phyloP scores from a whole-genome alignment of 202 grass and related monocot species.

The Hordeum pubiflorum region DNA sequence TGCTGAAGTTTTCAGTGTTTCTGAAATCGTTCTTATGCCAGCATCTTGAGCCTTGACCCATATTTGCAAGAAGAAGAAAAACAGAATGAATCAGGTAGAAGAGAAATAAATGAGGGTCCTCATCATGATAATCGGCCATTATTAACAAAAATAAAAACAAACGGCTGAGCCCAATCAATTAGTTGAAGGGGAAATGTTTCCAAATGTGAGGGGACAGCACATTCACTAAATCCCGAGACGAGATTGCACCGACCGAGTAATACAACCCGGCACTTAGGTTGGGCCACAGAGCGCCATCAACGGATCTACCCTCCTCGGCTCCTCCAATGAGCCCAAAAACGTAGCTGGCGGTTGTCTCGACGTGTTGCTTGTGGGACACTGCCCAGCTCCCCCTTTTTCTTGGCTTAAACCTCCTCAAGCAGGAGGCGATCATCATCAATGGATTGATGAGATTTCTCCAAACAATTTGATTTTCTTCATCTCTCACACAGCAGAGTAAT shows the following conservation, averaged over 20 bases:
- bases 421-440: background rate
- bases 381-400: constrained; percentile 22
- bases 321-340: constrained; percentile 17
- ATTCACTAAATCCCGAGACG: background rate
- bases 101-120: background rate
- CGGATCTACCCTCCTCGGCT: background rate
- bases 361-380: constrained; percentile 4
- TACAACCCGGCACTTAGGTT: constrained; percentile 8
- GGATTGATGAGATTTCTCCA: background rate
- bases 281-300: background rate
- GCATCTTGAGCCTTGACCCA: background rate
- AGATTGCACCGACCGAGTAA: background rate
- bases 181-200: background rate
- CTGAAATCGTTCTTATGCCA: background rate
- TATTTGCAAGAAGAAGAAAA: background rate
- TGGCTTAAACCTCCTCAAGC: background rate
- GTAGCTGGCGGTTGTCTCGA: background rate
- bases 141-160: background rate
- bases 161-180: background rate
- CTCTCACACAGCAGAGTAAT: background rate
- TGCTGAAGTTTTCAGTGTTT: background rate
- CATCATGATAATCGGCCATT: background rate
- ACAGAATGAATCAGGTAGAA: background rate
- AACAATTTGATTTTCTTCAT: background rate
- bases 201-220: background rate